These are phyloP conservation scores for Apodospora peruviana DNA, from an alignment of 495 filamentous ascomycete species.

Conservation along the genomic window DNA sequence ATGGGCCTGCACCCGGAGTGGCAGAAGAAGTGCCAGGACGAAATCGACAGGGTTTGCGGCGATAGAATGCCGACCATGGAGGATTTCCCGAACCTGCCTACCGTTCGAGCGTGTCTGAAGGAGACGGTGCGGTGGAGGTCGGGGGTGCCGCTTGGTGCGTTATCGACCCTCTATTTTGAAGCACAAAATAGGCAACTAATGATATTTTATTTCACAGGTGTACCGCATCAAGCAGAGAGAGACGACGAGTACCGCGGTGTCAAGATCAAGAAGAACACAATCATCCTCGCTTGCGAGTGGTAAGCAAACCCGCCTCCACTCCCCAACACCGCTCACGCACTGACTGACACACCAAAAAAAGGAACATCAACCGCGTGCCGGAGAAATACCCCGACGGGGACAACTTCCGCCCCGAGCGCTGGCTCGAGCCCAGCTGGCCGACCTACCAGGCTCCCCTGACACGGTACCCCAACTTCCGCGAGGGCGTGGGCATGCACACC, in stretches of 20 bases:
- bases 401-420: conserved; percentile 50
- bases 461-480: conserved; percentile 48
- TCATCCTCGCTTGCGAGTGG: conserved; percentile 53
- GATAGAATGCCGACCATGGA: conserved; percentile 43
- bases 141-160: conserved; percentile 40
- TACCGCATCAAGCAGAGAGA: conserved; percentile 47
- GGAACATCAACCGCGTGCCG: conserved; percentile 46
- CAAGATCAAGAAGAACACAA: conserved; percentile 45
- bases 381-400: conserved; percentile 48
- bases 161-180: not conserved
- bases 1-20: conserved; percentile 43
- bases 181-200: not conserved
- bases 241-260: conserved; percentile 47
- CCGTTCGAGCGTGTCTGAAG: conserved; percentile 52
- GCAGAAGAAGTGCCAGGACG: conserved; percentile 47
- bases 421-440: conserved; percentile 45
- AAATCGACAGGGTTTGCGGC: conserved; percentile 55
- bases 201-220: conserved; percentile 20
- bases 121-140: conserved; percentile 59
- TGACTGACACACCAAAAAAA: conserved; percentile 8
- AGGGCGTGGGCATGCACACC: conserved; percentile 40
- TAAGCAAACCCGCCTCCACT: conserved; percentile 9
- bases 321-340: not conserved
- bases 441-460: conserved; percentile 50
- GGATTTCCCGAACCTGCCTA: conserved; percentile 43